phyloP scores from a whole-genome alignment of 2,329 filamentous ascomycete species.

The Phialocephala subalpina region DNA sequence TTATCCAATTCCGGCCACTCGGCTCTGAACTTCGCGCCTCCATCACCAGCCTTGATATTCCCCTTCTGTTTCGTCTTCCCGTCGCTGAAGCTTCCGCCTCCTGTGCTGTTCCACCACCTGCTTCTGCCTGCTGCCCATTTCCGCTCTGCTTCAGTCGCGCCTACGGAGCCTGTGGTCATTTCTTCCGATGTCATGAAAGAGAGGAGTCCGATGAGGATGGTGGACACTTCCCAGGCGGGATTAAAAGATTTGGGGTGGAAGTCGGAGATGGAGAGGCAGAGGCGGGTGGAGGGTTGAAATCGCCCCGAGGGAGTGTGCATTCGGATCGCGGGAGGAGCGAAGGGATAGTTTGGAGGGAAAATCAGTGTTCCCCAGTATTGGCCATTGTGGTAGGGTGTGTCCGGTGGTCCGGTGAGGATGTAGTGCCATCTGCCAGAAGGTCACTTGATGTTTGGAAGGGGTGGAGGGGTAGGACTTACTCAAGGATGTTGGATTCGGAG shows the following conservation, averaged over 20 bases:
- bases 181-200: constrained; percentile 99
- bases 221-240: constrained; percentile 97
- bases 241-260: constrained; percentile 99
- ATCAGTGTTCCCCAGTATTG: constrained; percentile 98
- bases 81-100: constrained; percentile 62
- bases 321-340: constrained; percentile 94
- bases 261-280: constrained; percentile 95
- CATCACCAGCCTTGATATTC: constrained; percentile 90
- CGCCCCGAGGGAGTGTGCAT: constrained; percentile 98
- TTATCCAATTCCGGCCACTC: constrained; percentile 92
- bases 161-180: constrained; percentile 94
- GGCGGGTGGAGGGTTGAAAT: constrained; percentile 89
- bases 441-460: constrained; percentile 24
- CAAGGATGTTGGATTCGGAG: constrained; percentile 89
- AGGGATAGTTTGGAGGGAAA: constrained; percentile 96
- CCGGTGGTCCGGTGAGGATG: constrained; percentile 91
- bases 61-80: constrained; percentile 62
- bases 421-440: constrained; percentile 79
- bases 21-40: constrained; percentile 85
- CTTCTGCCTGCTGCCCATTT: constrained; percentile 79
- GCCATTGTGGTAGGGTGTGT: constrained; percentile 91
- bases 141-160: constrained; percentile 78
- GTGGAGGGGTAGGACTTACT: constrained; percentile 59
- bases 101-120: constrained; percentile 96
- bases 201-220: constrained; percentile 91